Percentiles rank a stretch among this genome's conserved stretches.
phyloP scores from a whole-genome alignment of 2,329 filamentous ascomycete genomes.

The Stagonosporopsis chrysanthemi region DNA sequence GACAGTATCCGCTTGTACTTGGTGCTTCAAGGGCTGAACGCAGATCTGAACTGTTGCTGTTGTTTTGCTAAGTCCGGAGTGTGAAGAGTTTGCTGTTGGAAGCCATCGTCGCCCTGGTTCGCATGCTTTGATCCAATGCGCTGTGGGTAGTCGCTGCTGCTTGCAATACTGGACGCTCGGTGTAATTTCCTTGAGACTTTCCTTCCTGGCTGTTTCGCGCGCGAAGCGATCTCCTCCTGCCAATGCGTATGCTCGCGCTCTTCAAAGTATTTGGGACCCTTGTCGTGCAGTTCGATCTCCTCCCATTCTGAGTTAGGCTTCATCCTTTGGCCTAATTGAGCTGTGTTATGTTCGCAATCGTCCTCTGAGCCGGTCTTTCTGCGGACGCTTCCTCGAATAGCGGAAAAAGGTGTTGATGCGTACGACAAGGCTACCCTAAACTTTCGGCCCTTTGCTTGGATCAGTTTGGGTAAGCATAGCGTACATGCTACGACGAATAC shows the following conservation, averaged over 20 bases:
- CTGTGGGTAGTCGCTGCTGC: not conserved
- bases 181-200: not conserved
- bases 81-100: constrained; percentile 11
- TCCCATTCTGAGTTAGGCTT: constrained; percentile 5
- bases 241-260: constrained; percentile 8
- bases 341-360: not conserved
- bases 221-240: constrained; percentile 4
- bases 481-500: constrained; percentile 39
- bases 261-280: constrained; percentile 1
- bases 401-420: constrained; percentile 24
- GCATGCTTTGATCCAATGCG: not conserved
- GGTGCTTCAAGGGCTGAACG: constrained; percentile 3
- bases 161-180: not conserved
- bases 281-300: constrained; percentile 7
- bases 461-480: constrained; percentile 34
- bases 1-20: not conserved
- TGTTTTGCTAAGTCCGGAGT: constrained; percentile 8
- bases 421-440: constrained; percentile 28
- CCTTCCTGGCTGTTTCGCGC: not conserved
- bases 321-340: not conserved
- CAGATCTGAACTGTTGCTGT: constrained; percentile 12
- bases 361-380: constrained; percentile 2
- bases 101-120: not conserved
- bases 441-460: constrained; percentile 34
- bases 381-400: constrained; percentile 8